Evolutionary conservation across 768 basidiomycete species (phyloP).

Genomic region (Amanita phalloides): DNA sequence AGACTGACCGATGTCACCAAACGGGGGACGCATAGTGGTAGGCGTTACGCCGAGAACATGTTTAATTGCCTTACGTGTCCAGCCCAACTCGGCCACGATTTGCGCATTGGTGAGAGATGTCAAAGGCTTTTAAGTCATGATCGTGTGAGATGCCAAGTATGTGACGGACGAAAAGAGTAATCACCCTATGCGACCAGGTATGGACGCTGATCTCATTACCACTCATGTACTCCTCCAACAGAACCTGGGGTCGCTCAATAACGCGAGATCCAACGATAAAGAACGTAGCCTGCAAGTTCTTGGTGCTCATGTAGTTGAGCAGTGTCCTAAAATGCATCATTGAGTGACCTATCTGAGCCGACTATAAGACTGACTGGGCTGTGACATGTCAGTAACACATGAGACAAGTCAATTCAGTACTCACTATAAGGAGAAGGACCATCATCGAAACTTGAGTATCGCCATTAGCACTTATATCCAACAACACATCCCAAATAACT

Average conservation of each 20-base stretch:
- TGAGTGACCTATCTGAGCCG: constrained; percentile 3
- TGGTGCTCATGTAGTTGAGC: constrained; percentile 56
- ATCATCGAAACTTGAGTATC: constrained; percentile 57
- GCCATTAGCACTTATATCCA: constrained; percentile 1
- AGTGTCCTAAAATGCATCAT: constrained; percentile 35
- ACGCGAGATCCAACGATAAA: constrained; percentile 86
- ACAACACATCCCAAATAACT: not conserved
- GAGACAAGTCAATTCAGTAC: constrained; percentile 17
- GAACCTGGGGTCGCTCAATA: constrained; percentile 62
- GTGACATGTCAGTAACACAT: constrained; percentile 9
- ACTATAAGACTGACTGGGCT: constrained; percentile 36
- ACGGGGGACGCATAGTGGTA: constrained; percentile 71
- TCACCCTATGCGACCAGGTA: constrained; percentile 81
- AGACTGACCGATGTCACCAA: constrained; percentile 59
- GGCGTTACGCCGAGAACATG: constrained; percentile 66
- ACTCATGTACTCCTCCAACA: constrained; percentile 71
- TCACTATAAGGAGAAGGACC: constrained; percentile 78
- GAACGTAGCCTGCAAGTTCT: constrained; percentile 73
- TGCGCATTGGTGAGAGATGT: constrained; percentile 70
- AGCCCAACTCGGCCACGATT: constrained; percentile 90
- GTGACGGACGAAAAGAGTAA: constrained; percentile 7
- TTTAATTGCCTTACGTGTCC: constrained; percentile 83
- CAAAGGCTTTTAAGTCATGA: constrained; percentile 29
- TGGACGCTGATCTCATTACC: constrained; percentile 80
- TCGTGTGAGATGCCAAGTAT: constrained; percentile 1